Percentiles rank a stretch among this genome's conserved stretches.
These are phyloP conservation scores for Larix kaempferi DNA, from an alignment of 75 land plant species.

Conservation along the genomic window DNA sequence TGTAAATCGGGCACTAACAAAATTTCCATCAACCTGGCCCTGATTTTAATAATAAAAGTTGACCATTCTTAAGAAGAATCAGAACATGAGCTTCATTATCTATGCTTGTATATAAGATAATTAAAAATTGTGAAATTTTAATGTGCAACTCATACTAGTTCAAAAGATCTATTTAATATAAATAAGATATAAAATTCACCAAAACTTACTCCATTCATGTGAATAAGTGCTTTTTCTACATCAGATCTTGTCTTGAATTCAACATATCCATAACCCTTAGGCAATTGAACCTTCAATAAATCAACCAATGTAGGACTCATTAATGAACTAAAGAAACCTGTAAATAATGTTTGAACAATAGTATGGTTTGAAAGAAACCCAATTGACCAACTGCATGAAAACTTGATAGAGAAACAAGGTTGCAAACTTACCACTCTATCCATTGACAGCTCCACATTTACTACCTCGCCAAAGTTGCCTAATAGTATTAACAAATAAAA, in stretches of 20 bases:
- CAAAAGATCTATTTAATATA: not conserved
- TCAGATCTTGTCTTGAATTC: constrained; percentile 83
- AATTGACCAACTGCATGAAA: not conserved
- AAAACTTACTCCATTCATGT: constrained; percentile 87
- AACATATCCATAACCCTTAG: constrained; percentile 82
- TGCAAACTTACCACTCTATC: constrained; percentile 60
- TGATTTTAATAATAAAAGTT: constrained; percentile 20
- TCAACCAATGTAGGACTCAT: not conserved
- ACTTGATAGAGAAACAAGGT: not conserved
- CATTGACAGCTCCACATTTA: constrained; percentile 79
- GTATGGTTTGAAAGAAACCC: not conserved
- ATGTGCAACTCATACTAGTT: not conserved
- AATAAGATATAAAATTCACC: not conserved
- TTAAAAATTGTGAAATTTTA: not conserved
- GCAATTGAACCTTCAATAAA: constrained; percentile 67
- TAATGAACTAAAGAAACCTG: not conserved
- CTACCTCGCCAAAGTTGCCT: constrained; percentile 96
- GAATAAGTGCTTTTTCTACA: constrained; percentile 81
- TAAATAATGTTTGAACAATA: not conserved
- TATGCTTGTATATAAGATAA: not conserved
- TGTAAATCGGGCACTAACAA: constrained; percentile 72
- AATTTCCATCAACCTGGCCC: constrained; percentile 94
- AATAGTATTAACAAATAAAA: not conserved
- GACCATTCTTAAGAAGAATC: not conserved
- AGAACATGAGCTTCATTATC: not conserved